Percentiles rank a stretch among this genome's conserved stretches.
Evolutionary conservation across 2,329 filamentous ascomycete genomes (phyloP).

Genomic region (Calonectria crousiana): DNA sequence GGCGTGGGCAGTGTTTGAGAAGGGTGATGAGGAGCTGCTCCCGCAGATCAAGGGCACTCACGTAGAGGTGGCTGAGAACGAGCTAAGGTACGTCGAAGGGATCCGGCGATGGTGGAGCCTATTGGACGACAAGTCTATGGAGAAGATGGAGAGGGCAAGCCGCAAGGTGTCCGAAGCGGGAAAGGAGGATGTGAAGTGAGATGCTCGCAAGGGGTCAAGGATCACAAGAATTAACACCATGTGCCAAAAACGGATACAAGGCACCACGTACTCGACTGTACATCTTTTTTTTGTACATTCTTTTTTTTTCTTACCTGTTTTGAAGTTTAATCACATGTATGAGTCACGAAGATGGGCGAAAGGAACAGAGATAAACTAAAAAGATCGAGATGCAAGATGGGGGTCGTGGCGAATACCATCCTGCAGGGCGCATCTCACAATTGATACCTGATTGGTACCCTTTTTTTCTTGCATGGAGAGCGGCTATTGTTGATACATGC

Average conservation of each 20-base stretch:
- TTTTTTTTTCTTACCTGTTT: neutral
- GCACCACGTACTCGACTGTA: neutral
- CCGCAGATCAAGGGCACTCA: constrained; percentile 71
- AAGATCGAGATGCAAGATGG: constrained; percentile 15
- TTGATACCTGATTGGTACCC: constrained; percentile 6
- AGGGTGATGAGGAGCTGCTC: constrained; percentile 51
- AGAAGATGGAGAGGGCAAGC: constrained; percentile 63
- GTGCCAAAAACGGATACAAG: neutral
- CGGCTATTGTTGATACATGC: neutral
- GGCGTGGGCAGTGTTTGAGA: constrained; percentile 73
- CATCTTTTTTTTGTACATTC: neutral
- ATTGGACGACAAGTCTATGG: constrained; percentile 60
- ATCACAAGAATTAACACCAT: constrained; percentile 17
- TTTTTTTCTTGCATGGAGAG: neutral
- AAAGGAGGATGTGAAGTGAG: constrained; percentile 44
- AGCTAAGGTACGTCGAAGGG: constrained; percentile 61
- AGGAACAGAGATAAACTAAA: constrained; percentile 18
- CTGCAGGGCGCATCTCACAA: constrained; percentile 2
- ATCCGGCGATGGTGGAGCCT: constrained; percentile 63
- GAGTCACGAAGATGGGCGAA: constrained; percentile 21
- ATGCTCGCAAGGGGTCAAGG: constrained; percentile 12
- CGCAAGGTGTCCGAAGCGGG: constrained; percentile 47
- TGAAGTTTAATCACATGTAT: constrained; percentile 20
- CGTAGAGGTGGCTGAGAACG: constrained; percentile 65
- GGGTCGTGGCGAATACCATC: neutral